Base-by-base conservation (phyloP, 768 basidiomycete species). In the Saitozyma podzolica region DNA sequence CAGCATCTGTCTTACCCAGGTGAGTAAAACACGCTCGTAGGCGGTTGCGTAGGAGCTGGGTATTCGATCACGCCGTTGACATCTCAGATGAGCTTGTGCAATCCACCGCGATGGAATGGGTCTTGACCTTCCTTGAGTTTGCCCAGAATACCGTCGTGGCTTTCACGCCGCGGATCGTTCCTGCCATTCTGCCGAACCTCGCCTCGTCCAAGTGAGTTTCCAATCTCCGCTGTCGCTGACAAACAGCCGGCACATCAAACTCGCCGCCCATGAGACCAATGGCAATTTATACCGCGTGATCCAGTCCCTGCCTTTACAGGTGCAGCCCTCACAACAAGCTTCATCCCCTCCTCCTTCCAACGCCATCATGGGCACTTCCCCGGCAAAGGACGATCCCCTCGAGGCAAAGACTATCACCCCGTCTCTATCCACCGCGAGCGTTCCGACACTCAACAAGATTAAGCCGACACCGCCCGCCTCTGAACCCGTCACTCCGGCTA, bases 101-200 rank as follows among this genome's bases (percentile, higher is more conserved):
- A 70, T 91, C 90, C 0, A 94, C 90, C 0, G 91, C 93, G n/a
- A 84, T 99, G 14, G 83, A 86, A 63, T 99, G 96, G 96, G 82
- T 99, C 20, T 86, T 90, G 7, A 91, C 93, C 66, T 92, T 98
- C 80, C 82, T 98, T 40, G 84, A 82, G 53, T 92, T 97, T 70
- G 89, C 88, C 1, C 87, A 89, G 58, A 91, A 93, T 75, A 91
- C 94, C 58, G 91, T 98, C 84, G 86, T 98, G 37, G 90, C 91
- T 2, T 96, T 96, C 74, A 92, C 92, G 0, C 93, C 96, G 0
- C 87, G 91, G 47, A 87, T 99, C 50, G 88, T 99, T 50, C 89
- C 90, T 9, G 91, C 91, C 9, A 90, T 99, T 61, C 84, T 99
- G 14, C 92, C 93, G 8, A 96, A 95, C 72, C 87, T 99, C 53